Base-by-base conservation (phyloP, 2,329 filamentous ascomycete genomes). In the Pseudogymnoascus sp. region DNA sequence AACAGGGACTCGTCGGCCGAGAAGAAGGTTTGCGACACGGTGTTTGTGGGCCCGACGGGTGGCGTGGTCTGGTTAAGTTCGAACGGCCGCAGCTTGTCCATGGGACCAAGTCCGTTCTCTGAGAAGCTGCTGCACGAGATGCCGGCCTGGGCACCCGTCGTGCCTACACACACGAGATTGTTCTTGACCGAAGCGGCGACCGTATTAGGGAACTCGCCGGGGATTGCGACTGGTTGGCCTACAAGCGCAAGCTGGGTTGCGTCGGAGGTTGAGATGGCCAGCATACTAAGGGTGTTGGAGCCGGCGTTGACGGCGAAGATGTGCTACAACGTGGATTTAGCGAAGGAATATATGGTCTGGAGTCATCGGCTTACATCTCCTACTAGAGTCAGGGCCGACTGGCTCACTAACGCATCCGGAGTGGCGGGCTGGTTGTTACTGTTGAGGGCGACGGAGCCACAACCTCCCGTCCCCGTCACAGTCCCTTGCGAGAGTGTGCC, bases 1-100 rank as follows among this genome's bases (percentile, higher is more conserved):
- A 88, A 74, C 1, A 73, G 76, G 0, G 70, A 73, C 65, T 83
- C 78, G 62, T 87, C 83, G 0, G 72, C 72, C 0, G 81, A 82
- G 73, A 86, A 87, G 70, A 86, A 82, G 0, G 80, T 76, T 7
- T 87, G 83, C 0, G n/a, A n/a, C 1, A 87, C 77, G 0, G 82
- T 86, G 71, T 86, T 85, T 1, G 75, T 72, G 0, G 85, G 84
- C 0, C 84, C 85, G 0, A 75, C 71, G 0, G 86, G 84, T 0
- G 86, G 85, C 0, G 81, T 86, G 0, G 78, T 79, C 69, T 87
- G 85, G 1, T 74, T 72, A 1, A 87, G 68, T 8, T 80, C 75
- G 64, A 86, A 80, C 0, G 74, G 62, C 0, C n/a, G 76, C 0
- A 81, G 75, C 1, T 63, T 71, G 63, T 84, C 81, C 71, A 82